Conservation (phyloP, 2,329 filamentous ascomycete genomes). For the Thielaviopsis populi region DNA sequence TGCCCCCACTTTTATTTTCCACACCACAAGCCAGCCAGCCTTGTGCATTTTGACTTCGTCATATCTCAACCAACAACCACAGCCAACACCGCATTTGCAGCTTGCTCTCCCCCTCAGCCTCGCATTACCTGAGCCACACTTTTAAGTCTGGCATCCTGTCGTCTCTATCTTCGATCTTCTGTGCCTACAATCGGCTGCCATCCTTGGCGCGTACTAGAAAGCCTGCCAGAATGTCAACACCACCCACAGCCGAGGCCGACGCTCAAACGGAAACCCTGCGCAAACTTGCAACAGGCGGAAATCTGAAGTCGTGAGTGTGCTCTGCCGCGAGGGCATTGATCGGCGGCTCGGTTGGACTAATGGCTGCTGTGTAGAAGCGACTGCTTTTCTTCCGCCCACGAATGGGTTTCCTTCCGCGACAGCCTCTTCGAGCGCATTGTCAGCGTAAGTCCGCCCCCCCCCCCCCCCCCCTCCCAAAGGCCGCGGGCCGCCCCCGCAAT, state of each 20-base stretch:
- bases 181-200: not conserved
- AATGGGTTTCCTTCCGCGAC: constrained; percentile 14
- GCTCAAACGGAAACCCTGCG: constrained; percentile 1
- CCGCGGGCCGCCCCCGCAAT: too few relatives aligned
- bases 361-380: not conserved
- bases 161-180: not conserved
- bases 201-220: not conserved
- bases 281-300: constrained; percentile 2
- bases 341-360: not conserved
- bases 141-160: not conserved
- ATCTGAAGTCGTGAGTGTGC: constrained; percentile 2
- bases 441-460: not conserved
- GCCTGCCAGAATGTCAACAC: not conserved
- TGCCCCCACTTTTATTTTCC: not conserved
- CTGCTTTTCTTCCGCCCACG: constrained; percentile 2
- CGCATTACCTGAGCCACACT: not conserved
- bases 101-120: not conserved
- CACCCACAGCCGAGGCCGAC: not conserved
- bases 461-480: not conserved
- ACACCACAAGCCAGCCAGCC: not conserved
- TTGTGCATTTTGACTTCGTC: constrained; percentile 1
- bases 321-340: not conserved
- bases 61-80: not conserved
- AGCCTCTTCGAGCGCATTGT: constrained; percentile 14
- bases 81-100: not conserved